A percentile compares a stretch with the other conserved stretches of the same genome.
Evolutionary conservation across 1,139 yeast genomes (phyloP).

Genomic region (Geotrichum reessii): DNA sequence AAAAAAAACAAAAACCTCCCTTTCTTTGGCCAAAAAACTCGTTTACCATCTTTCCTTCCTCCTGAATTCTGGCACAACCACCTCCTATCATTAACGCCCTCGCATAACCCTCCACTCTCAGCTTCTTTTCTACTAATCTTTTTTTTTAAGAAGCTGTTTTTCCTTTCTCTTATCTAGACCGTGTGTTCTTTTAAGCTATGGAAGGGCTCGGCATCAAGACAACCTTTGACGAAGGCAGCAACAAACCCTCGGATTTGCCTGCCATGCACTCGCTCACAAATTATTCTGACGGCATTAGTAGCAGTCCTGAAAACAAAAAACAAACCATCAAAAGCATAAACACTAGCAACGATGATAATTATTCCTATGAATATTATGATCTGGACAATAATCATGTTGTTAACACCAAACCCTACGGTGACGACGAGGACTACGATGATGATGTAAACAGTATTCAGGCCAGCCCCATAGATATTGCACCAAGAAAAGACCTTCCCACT

Average conservation of each 20-base stretch:
- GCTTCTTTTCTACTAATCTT: not conserved
- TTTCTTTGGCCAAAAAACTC: not conserved
- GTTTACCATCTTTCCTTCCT: not conserved
- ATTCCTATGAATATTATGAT: conserved; percentile 12
- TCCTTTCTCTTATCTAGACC: not conserved
- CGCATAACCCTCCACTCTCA: not conserved
- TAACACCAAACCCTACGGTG: conserved; percentile 1
- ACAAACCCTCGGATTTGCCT: conserved; percentile 1
- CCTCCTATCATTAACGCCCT: not conserved
- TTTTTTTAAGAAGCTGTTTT: not conserved
- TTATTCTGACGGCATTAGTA: not conserved
- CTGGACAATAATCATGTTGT: conserved; percentile 6
- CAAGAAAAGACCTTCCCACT: not conserved
- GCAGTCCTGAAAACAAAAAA: not conserved
- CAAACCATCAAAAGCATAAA: conserved; percentile 1
- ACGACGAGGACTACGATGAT: conserved; percentile 8
- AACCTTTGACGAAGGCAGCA: conserved; percentile 6
- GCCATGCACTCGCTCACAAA: not conserved
- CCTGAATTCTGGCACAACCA: not conserved
- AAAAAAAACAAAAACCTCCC: not conserved
- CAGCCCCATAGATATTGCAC: conserved; percentile 15
- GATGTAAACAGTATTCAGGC: conserved; percentile 14
- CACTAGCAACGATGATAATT: not conserved
- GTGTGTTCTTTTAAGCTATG: conserved; percentile 1
- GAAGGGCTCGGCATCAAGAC: conserved; percentile 16